Conservation (phyloP, 1,284 basidiomycete species). For the Cystobasidium sp. region DNA sequence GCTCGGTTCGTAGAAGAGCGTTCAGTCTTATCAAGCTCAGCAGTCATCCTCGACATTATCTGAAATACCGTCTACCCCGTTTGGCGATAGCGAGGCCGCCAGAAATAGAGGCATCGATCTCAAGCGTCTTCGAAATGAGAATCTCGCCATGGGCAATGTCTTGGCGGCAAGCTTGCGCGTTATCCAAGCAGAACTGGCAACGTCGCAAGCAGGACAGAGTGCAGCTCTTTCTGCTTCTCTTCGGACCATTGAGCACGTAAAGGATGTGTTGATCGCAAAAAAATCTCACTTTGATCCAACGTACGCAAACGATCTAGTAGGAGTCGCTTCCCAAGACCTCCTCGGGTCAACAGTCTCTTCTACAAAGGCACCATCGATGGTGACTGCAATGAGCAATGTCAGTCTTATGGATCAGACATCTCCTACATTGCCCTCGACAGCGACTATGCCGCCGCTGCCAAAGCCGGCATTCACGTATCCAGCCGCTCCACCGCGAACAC, state of each 20-base stretch:
- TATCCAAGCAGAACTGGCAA: conserved; percentile 36
- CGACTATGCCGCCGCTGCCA: neutral
- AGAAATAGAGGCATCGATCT: conserved; percentile 21
- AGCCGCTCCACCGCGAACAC: neutral
- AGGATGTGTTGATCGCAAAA: conserved; percentile 47
- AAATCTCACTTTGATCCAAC: conserved; percentile 43
- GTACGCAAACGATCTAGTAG: conserved; percentile 36
- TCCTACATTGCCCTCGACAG: conserved; percentile 7
- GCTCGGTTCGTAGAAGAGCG: conserved; percentile 41
- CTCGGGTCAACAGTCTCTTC: neutral
- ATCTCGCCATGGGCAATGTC: conserved; percentile 47
- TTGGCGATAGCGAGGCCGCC: conserved; percentile 45
- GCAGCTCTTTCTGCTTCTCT: conserved; percentile 43
- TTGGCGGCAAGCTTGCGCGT: conserved; percentile 47
- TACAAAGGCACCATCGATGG: neutral
- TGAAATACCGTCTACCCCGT: conserved; percentile 45
- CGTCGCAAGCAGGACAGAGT: neutral
- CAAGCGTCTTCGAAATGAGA: conserved; percentile 29
- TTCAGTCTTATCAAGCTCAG: conserved; percentile 46
- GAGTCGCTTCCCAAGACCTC: neutral
- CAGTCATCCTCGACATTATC: conserved; percentile 43
- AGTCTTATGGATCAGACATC: conserved; percentile 28
- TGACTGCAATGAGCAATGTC: too few relatives aligned
- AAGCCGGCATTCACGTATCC: conserved; percentile 7
- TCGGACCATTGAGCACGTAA: conserved; percentile 47